Base-by-base conservation (phyloP, 257 asterid genomes). In the Salvia rosmarinus region DNA sequence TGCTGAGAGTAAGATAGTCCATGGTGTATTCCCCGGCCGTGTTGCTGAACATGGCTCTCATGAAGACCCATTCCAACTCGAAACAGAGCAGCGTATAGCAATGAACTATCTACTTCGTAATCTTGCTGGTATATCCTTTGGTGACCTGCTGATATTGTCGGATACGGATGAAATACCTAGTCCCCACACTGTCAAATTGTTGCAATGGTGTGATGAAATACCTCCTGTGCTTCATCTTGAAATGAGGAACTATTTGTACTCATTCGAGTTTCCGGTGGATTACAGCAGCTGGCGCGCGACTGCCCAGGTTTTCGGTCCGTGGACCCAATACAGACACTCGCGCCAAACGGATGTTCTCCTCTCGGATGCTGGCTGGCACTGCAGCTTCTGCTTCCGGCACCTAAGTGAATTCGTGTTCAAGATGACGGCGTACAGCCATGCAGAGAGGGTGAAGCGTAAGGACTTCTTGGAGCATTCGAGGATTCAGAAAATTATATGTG, bases 101-200 rank as follows among this genome's bases (percentile, higher is more conserved):
- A 94, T 91, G 96, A 94, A 88, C 5, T 55, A 70, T 16, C 63
- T 94, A 68, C 86, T 94, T 39, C 84, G 59, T 4, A 67, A 10
- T 2, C 44, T 19, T 14, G 94, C 97, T 2, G 96, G 95, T 67
- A 89, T 94, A 60, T 74, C 86, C 3, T 1, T 20, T 0, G 99
- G 88, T 0, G 99, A 94, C 82, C 87, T 94, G 11, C 84, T 94
- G 64, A 91, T 94, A 11, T 82, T 89, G 87, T 85, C 99, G 0
- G 97, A 94, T 75, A 84, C 96, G 0, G 99, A 94, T 43, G 99
- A 94, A 82, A 91, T 94, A 72, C 99, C 96, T 7, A 94, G 96
- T 71, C 96, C 87, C 34, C 96, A 89, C 83, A 89, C 95, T 6
- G 74, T 94, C 19, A 89, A 89, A 65, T 85, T 94, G 0, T 75